Evolutionary conservation across 106 monocot genomes (phyloP).

Genomic region (Agapanthus africanus): DNA sequence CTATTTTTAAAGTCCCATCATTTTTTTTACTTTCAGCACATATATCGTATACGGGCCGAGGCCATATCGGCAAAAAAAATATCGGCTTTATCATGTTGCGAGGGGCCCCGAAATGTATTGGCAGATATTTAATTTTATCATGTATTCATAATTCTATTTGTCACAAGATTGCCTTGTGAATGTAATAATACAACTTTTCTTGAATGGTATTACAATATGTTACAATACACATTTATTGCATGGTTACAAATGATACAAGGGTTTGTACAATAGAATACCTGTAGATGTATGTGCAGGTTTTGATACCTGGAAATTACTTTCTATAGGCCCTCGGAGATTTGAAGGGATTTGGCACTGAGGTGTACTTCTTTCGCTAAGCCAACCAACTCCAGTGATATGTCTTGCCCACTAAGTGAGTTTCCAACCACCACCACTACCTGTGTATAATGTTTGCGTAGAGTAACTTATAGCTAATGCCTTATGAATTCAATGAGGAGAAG

Average conservation of each 20-base stretch:
- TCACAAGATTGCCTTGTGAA: neutral
- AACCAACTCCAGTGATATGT: conserved; percentile 60
- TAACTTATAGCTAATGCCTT: neutral
- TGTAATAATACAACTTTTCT: no score
- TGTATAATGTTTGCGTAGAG: neutral
- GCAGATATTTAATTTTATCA: no score
- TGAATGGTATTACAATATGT: no score
- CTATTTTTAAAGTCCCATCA: no score
- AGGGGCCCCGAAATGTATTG: no score
- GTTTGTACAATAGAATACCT: conserved; percentile 19
- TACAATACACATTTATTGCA: neutral
- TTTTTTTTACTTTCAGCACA: no score
- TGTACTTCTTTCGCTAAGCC: conserved; percentile 46
- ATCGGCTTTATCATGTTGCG: no score
- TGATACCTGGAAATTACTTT: conserved; percentile 37
- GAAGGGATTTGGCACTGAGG: conserved; percentile 42
- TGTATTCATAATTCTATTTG: no score
- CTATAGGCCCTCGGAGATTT: conserved; percentile 33
- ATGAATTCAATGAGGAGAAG: neutral
- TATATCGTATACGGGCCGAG: no score
- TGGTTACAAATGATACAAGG: neutral
- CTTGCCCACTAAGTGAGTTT: conserved; percentile 50
- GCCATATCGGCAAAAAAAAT: no score
- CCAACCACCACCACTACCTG: conserved; percentile 60
- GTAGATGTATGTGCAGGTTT: conserved; percentile 35